Evolutionary conservation across 2,329 filamentous ascomycete genomes (phyloP), one percentile per base, ranked within the genome.

Genomic region (Fusarium sacchari): DNA sequence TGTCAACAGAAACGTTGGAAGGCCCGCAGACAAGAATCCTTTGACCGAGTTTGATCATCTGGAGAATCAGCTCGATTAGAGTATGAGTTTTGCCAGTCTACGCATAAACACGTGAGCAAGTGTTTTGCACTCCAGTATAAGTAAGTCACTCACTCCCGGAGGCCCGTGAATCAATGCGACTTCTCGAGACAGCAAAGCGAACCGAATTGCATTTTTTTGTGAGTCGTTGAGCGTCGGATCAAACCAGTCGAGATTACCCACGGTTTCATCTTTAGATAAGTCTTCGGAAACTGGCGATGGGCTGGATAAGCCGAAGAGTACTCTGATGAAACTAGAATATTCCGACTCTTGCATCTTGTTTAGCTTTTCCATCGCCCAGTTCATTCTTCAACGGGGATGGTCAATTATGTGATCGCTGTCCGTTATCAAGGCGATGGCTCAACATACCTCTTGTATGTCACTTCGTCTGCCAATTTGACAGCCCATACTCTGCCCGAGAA

Each of bases 1-100:
- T 99, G 87, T 99, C 96, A 3, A 99, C 96, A 1, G 94, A 96
- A 76, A 99, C 95, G 80, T 99, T 99, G 36, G 94, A 97, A 1
- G 96, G 96, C 0, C 96, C 96, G 78, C 96, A 98, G n/a, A 98
- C 96, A 4, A 98, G 87, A 17, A 98, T 86, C 4, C 95, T 90
- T 60, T 92, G 88, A 39, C 91, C 88, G 30, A 90, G 89, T 79
- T 91, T 92, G 61, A 97, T 86, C 76, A 98, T 85, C 79, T 99
- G 96, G n/a, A 97, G 86, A 69, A 99, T 97, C 18, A 99, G 87
- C 82, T 99, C 96, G 67, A 99, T 96, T 43, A 99, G 84, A 0
- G 96, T 98, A 80, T 98, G 96, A 0, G 96, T 99, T 82, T 99
- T 99, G 55, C 96, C 96, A 0, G 96, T 99, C 86, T 91, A 63